Evolutionary conservation across 176 grass and related monocot genomes (phyloP), one percentile per base, ranked within the genome.

Genomic region (Cenchrus fungigraminus): DNA sequence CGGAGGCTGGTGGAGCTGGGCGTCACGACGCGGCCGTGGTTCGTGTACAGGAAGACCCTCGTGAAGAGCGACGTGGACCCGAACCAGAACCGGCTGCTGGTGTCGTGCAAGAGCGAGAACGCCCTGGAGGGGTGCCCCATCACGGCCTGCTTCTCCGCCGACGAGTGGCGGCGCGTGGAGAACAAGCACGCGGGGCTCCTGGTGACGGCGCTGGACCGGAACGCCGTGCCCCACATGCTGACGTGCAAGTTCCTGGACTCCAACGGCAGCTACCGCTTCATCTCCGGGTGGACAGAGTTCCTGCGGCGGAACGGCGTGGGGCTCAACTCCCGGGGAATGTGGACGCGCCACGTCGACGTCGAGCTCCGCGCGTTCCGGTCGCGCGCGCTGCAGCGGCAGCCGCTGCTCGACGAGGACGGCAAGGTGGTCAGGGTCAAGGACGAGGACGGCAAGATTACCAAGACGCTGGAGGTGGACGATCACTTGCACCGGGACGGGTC

Each of bases 281-380:
- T 81, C 79, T 0, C 3, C 17, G 6, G 22, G 19, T 81, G 79
- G 79, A 22, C 22, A 5, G 1, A 15, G 0, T 81, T 81, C 50
- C 12, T 43, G 19, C 0, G 0, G 0, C 64, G 4, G 11, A 68
- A 81, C 65, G 79, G 64, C 49, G 7, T 81, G 3, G 20, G 0
- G 17, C 78, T 81, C 8, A 2, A 22, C 50, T 9, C 11, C 19
- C 11, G 12, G 16, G 17, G 19, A 1, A 0, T 7, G 1, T 81
- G 65, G 79, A 25, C 0, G 12, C 79, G 79, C 34, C 12, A 29
- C 79, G 79, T 81, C 0, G 65, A 70, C 0, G 20, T 81, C 6
- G 78, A 81, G 78, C 4, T 81, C 1, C 51, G 63, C 31, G 49
- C 52, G 65, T 81, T 81, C 79, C 65, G 79, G 51, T 81, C 79